Percentiles rank a stretch among this genome's conserved stretches.
phyloP scores from a whole-genome alignment of 768 basidiomycete genomes.

The Macrolepiota fuliginosa region DNA sequence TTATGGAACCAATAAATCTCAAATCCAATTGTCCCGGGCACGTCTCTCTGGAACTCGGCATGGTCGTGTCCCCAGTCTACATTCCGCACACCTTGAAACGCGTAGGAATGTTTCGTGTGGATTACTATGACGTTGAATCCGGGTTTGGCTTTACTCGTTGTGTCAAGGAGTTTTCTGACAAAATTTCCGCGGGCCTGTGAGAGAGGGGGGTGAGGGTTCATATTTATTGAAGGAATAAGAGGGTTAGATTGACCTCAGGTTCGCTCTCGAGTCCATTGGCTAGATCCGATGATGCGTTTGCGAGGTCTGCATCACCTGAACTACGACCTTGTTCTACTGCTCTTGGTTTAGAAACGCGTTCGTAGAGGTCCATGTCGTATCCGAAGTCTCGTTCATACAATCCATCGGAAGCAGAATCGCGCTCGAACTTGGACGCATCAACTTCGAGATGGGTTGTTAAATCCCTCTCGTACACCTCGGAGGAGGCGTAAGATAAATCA shows the following conservation, averaged over 20 bases:
- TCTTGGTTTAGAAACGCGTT: neutral
- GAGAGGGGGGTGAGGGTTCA: neutral
- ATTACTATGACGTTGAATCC: slow-evolving; percentile 5
- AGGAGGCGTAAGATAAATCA: neutral
- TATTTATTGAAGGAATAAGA: neutral
- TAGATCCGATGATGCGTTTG: neutral
- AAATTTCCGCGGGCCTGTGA: neutral
- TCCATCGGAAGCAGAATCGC: neutral
- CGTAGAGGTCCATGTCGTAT: neutral
- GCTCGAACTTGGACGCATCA: neutral
- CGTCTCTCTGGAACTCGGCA: neutral
- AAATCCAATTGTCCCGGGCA: slow-evolving; percentile 12
- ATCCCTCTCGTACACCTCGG: too few species aligned
- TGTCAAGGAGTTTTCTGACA: neutral
- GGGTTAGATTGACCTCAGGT: neutral
- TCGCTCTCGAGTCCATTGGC: neutral
- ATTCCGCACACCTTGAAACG: slow-evolving; percentile 10
- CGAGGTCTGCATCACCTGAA: neutral
- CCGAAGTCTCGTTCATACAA: neutral
- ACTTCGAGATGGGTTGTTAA: too few species aligned
- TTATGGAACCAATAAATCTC: slow-evolving; percentile 23
- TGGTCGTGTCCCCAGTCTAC: slow-evolving; percentile 14
- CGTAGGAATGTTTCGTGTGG: slow-evolving; percentile 8
- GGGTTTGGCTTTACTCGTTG: neutral
- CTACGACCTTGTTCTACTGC: neutral